Conservation (phyloP, 768 basidiomycete genomes). For the Steccherinum ochraceum region DNA sequence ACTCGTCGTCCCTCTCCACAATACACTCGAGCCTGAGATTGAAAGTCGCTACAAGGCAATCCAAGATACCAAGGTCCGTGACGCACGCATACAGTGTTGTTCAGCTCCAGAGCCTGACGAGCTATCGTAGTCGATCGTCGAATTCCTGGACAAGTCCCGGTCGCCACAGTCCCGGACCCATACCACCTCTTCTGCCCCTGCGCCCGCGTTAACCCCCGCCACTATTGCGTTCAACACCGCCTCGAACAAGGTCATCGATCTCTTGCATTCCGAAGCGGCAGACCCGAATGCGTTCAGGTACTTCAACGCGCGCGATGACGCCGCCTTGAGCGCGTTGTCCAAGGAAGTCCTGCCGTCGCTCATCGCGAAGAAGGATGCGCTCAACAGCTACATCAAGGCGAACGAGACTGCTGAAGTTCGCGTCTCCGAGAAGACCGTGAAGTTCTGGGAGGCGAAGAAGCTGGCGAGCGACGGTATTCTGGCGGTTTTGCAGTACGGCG, state of each 20-base stretch:
- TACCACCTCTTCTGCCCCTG: slow-evolving; percentile 66
- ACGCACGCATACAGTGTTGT: background rate
- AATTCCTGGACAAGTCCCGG: slow-evolving; percentile 81
- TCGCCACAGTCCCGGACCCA: slow-evolving; percentile 60
- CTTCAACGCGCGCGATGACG: slow-evolving; percentile 52
- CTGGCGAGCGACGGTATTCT: slow-evolving; percentile 36
- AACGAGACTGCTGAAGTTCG: slow-evolving; percentile 40
- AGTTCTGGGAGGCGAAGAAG: slow-evolving; percentile 56
- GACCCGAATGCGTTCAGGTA: slow-evolving; percentile 57
- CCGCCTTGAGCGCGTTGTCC: slow-evolving; percentile 45
- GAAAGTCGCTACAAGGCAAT: slow-evolving; percentile 80
- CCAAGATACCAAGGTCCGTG: slow-evolving; percentile 60
- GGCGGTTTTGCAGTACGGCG: slow-evolving; percentile 39
- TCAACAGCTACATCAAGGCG: slow-evolving; percentile 41
- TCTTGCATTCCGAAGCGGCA: slow-evolving; percentile 57
- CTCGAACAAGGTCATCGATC: slow-evolving; percentile 40
- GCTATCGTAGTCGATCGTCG: slow-evolving; percentile 53
- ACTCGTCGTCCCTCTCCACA: slow-evolving; percentile 75
- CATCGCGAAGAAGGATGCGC: slow-evolving; percentile 38
- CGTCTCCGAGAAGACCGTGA: slow-evolving; percentile 56
- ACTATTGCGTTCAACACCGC: slow-evolving; percentile 61
- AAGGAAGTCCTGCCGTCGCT: slow-evolving; percentile 35
- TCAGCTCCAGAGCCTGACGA: slow-evolving; percentile 1
- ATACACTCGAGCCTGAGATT: slow-evolving; percentile 60
- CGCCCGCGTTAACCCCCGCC: slow-evolving; percentile 71